These are phyloP conservation scores for Hydnomerulius pinastri DNA, from an alignment of 768 basidiomycete genomes.

Conservation along the genomic window DNA sequence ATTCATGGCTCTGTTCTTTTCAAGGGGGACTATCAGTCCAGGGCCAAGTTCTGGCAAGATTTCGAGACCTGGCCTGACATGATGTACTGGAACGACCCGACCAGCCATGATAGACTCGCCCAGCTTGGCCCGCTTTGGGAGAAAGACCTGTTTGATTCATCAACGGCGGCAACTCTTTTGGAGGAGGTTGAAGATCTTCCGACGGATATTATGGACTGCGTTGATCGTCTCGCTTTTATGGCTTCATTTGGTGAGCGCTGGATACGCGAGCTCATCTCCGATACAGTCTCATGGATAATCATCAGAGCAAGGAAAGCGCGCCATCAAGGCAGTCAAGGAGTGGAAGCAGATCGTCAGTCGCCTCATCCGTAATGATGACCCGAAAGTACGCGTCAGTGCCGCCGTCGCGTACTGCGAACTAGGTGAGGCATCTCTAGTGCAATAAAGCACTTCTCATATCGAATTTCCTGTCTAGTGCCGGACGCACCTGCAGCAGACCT, in stretches of 20 bases:
- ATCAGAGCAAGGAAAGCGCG: constrained; percentile 3
- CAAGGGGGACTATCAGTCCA: constrained; percentile 9
- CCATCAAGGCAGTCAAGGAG: not conserved
- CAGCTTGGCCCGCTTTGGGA: constrained; percentile 9
- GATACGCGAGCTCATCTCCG: no score
- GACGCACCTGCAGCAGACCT: not conserved
- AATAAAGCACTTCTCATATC: not conserved
- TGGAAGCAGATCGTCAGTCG: not conserved
- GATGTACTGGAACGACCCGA: constrained; percentile 13
- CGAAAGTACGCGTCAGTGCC: constrained; percentile 6
- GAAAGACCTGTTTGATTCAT: constrained; percentile 10
- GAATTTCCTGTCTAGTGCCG: not conserved
- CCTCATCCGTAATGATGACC: not conserved
- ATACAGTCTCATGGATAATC: no score
- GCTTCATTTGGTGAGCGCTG: constrained; percentile 8
- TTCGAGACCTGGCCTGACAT: constrained; percentile 9
- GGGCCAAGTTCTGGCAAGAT: constrained; percentile 10
- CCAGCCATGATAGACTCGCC: constrained; percentile 7
- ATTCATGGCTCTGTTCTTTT: constrained; percentile 12
- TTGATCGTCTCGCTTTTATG: constrained; percentile 12
- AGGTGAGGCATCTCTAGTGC: not conserved
- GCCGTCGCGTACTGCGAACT: constrained; percentile 6
- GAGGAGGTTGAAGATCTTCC: not conserved
- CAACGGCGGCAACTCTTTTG: not conserved
- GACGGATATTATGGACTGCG: constrained; percentile 1